Conservation (phyloP, 176 grass and related monocot genomes). For the Cocos nucifera region DNA sequence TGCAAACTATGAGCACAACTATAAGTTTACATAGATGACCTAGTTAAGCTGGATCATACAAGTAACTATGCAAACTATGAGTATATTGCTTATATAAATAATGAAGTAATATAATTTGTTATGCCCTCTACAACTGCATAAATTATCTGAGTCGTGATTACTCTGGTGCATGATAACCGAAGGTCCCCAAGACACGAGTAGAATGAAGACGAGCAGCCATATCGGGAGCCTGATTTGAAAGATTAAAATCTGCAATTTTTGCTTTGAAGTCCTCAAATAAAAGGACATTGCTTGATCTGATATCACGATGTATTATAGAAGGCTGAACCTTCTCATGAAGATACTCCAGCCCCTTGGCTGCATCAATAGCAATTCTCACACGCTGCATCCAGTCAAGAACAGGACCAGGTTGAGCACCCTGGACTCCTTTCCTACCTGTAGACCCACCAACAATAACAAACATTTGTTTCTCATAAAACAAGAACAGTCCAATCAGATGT, state of each 20-base stretch:
- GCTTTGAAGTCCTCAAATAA: slow-evolving; percentile 88
- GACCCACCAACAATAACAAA: neutral
- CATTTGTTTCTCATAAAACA: neutral
- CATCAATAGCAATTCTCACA: slow-evolving; percentile 65
- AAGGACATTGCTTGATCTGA: slow-evolving; percentile 87
- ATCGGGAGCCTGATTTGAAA: slow-evolving; percentile 87
- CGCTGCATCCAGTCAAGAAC: slow-evolving; percentile 88
- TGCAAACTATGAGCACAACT: too few relatives aligned
- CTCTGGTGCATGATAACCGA: slow-evolving; percentile 94
- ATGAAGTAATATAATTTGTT: too few relatives aligned
- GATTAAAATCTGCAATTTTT: slow-evolving; percentile 89
- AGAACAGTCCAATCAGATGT: too few relatives aligned
- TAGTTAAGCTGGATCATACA: too few relatives aligned
- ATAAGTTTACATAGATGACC: too few relatives aligned
- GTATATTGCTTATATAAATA: too few relatives aligned
- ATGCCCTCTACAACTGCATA: too few relatives aligned
- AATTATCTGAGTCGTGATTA: slow-evolving; percentile 23
- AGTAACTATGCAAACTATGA: too few relatives aligned
- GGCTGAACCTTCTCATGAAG: slow-evolving; percentile 84
- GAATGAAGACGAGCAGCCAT: slow-evolving; percentile 87
- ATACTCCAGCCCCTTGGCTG: slow-evolving; percentile 80
- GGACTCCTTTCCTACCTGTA: slow-evolving; percentile 81
- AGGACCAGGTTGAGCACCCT: slow-evolving; percentile 80
- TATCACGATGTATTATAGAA: slow-evolving; percentile 71
- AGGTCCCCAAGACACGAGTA: slow-evolving; percentile 87